Percentiles rank a stretch among this genome's conserved stretches.
Evolutionary conservation across 306 rosid species (phyloP).

Genomic region (Cucurbita maxima): DNA sequence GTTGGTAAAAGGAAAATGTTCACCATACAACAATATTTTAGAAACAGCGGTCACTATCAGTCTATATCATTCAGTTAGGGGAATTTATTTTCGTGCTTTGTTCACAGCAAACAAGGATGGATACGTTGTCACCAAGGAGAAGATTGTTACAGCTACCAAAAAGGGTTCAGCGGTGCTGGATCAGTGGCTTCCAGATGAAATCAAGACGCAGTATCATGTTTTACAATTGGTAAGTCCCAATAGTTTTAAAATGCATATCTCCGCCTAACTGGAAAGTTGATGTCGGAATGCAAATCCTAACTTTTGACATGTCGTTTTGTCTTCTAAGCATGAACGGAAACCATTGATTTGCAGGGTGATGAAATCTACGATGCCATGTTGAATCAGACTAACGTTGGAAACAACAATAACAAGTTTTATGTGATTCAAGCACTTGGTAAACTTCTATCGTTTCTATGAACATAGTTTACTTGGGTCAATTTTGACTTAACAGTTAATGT

Average conservation of each 20-base stretch:
- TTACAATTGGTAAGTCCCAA: slow-evolving; percentile 42
- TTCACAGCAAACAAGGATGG: slow-evolving; percentile 22
- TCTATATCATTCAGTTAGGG: neutral
- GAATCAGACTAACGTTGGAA: slow-evolving; percentile 75
- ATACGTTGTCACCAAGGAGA: slow-evolving; percentile 26
- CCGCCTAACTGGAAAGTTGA: neutral
- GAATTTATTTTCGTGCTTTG: neutral
- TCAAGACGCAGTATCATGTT: slow-evolving; percentile 68
- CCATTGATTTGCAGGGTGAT: slow-evolving; percentile 35
- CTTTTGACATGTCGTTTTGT: neutral
- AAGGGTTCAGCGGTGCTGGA: slow-evolving; percentile 84
- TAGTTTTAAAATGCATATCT: neutral
- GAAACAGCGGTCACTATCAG: neutral
- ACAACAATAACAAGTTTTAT: slow-evolving; percentile 81
- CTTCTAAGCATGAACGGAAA: neutral
- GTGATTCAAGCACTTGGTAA: slow-evolving; percentile 79
- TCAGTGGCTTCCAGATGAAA: slow-evolving; percentile 67
- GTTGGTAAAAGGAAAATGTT: neutral
- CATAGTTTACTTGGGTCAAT: neutral
- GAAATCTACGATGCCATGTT: slow-evolving; percentile 85
- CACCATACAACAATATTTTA: neutral
- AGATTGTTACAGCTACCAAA: slow-evolving; percentile 62
- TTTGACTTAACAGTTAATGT: neutral
- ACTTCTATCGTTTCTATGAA: slow-evolving; percentile 6
- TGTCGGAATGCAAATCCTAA: neutral